These are phyloP conservation scores for Xylaria multiplex DNA, from an alignment of 2,329 filamentous ascomycete genomes.

Conservation along the genomic window DNA sequence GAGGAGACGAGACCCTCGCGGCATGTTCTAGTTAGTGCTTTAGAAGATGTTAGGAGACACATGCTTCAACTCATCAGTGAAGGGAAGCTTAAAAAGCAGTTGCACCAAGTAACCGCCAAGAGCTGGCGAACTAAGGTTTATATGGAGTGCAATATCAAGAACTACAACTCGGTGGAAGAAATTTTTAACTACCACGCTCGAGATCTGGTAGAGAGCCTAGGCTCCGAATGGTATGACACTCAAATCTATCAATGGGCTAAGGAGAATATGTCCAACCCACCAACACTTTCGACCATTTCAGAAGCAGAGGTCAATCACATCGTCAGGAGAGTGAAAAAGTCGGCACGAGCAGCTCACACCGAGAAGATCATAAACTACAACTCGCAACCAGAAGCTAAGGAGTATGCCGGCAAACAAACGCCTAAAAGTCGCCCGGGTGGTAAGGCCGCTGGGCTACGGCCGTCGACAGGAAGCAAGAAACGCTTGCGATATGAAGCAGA, in stretches of 20 bases:
- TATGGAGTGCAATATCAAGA: conserved; percentile 54
- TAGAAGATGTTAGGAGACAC: conserved; percentile 43
- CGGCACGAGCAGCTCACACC: conserved; percentile 12
- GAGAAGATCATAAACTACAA: conserved; percentile 32
- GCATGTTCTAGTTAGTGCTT: conserved; percentile 37
- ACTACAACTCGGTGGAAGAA: conserved; percentile 51
- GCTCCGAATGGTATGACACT: conserved; percentile 48
- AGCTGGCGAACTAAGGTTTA: conserved; percentile 49
- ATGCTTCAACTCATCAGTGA: conserved; percentile 44
- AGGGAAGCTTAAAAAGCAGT: conserved; percentile 47
- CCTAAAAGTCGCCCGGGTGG: conserved; percentile 52
- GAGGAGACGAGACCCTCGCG: conserved; percentile 23
- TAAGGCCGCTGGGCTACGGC: conserved; percentile 58
- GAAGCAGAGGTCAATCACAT: conserved; percentile 44
- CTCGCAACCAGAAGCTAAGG: conserved; percentile 34
- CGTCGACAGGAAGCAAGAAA: conserved; percentile 56
- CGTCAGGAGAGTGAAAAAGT: conserved; percentile 43
- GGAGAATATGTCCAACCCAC: conserved; percentile 44
- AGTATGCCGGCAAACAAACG: conserved; percentile 41
- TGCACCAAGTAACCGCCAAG: conserved; percentile 43
- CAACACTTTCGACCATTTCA: conserved; percentile 42
- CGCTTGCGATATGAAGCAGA: conserved; percentile 51
- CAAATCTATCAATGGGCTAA: conserved; percentile 47
- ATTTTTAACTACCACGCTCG: conserved; percentile 58
- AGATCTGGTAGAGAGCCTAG: conserved; percentile 49